These are phyloP conservation scores for Dactylellina leptospora DNA, from an alignment of 2,329 filamentous ascomycete species.

Conservation along the genomic window DNA sequence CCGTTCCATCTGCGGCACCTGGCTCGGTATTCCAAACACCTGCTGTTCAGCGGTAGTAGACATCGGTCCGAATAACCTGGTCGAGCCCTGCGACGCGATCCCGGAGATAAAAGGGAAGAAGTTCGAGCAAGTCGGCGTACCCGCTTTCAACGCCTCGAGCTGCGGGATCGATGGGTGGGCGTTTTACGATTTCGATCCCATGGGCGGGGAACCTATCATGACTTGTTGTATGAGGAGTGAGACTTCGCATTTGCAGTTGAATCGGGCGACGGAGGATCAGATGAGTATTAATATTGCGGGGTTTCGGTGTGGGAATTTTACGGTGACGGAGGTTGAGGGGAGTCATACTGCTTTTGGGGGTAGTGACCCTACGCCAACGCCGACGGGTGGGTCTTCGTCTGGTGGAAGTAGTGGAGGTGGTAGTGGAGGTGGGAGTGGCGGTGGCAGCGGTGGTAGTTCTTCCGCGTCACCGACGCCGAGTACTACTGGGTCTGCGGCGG, in stretches of 20 bases:
- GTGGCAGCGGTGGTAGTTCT: too few species aligned
- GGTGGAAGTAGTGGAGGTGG: too few species aligned
- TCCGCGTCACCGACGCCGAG: too few species aligned
- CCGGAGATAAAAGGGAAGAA: not conserved
- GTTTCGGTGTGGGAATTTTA: slow-evolving; percentile 5
- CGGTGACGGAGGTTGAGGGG: not conserved
- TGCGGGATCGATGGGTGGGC: not conserved
- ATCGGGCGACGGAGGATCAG: not conserved
- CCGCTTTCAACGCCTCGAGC: not conserved
- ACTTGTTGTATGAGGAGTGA: not conserved
- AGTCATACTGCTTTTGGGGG: not conserved
- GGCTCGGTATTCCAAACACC: not conserved
- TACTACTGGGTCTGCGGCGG: not conserved
- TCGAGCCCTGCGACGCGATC: not conserved
- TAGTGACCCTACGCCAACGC: not conserved
- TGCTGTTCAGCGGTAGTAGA: not conserved
- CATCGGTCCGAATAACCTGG: not conserved
- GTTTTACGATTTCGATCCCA: not conserved
- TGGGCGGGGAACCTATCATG: not conserved
- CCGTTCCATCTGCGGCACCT: not conserved
- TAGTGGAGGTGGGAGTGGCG: too few species aligned
- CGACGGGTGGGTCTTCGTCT: not conserved
- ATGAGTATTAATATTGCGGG: not conserved
- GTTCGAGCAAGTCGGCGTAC: not conserved
- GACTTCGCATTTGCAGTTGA: not conserved